Percentiles rank a stretch among this genome's conserved stretches.
phyloP scores from a whole-genome alignment of 495 filamentous ascomycete species.

The Peziza echinospora region DNA sequence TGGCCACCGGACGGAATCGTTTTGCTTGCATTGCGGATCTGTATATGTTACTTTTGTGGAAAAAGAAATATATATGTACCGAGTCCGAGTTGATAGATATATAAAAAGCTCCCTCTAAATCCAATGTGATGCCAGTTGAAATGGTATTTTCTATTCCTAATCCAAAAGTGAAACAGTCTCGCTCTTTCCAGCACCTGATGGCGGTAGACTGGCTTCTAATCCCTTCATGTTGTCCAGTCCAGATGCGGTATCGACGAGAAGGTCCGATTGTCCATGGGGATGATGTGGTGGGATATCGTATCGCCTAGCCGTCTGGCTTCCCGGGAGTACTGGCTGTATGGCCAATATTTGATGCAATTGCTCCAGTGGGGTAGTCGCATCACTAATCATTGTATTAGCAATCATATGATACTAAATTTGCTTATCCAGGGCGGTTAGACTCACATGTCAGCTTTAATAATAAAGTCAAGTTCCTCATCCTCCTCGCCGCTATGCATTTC shows the following conservation, averaged over 20 bases:
- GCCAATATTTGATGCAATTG: slow-evolving; percentile 68
- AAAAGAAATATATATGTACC: too few relatives aligned
- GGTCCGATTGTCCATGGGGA: too few relatives aligned
- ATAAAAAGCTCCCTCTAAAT: too few relatives aligned
- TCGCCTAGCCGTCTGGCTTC: slow-evolving; percentile 21
- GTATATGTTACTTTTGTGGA: too few relatives aligned
- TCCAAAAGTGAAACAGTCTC: neutral
- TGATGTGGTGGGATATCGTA: slow-evolving; percentile 19
- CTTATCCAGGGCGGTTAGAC: slow-evolving; percentile 21
- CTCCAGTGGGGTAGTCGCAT: slow-evolving; percentile 43
- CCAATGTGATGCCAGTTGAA: too few relatives aligned
- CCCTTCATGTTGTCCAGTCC: neutral
- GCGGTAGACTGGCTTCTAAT: neutral
- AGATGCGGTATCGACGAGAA: too few relatives aligned
- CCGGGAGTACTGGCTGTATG: slow-evolving; percentile 65
- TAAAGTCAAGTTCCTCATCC: slow-evolving; percentile 78
- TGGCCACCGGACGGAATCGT: too few relatives aligned
- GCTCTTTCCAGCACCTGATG: neutral
- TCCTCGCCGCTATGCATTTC: slow-evolving; percentile 52
- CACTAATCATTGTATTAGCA: slow-evolving; percentile 21
- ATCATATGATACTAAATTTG: neutral
- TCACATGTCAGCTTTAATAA: slow-evolving; percentile 75
- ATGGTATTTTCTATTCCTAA: too few relatives aligned
- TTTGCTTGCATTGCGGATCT: too few relatives aligned
- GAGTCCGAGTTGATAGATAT: too few relatives aligned